Base-by-base conservation (phyloP, 2,329 filamentous ascomycete genomes). In the Fusarium pseudograminearum region DNA sequence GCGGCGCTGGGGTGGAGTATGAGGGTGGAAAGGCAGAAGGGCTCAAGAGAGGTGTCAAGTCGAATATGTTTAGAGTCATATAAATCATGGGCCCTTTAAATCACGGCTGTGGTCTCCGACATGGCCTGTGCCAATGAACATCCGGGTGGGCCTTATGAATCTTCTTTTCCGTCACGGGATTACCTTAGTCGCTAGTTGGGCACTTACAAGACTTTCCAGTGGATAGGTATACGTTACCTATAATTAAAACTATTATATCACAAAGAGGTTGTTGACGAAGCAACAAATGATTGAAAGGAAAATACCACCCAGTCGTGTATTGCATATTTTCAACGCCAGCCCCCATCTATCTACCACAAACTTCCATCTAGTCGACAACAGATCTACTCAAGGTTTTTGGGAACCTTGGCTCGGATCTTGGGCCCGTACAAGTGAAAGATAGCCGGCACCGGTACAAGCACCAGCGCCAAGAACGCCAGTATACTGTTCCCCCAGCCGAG, bases 41-140 rank as follows among this genome's bases (percentile, higher is more conserved):
- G 0, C 90, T 94, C 85, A 94, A 93, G 80, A 83, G 91, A 51
- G 86, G 89, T 36, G 92, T 94, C 14, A 89, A 86, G 76, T 87
- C 90, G 54, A 93, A 93, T 72, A 93, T 93, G 91, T 94, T 94
- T 76, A 83, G 91, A 18, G 86, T 91, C 63, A 92, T 93, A 22
- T 72, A 9, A 26, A 26, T 26, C 26, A 26, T 26, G 26, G 26
- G 26, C 7, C 26, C 26, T 26, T 26, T 26, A 26, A 26, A 9
- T 7, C 26, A 26, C 26, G 7, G 26, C 26, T 26, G 26, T 26
- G 26, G 26, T 26, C 26, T 26, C 26, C 26, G 26, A 26, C 7
- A 26, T 26, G 7, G 26, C 26, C 9, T 28, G 26, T 28, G 10
- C 26, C 26, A 28, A 28, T 3, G 28, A 30, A 30, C 1, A 11